phyloP scores from a whole-genome alignment of 1,284 basidiomycete species.

The Thecaphora frezii region DNA sequence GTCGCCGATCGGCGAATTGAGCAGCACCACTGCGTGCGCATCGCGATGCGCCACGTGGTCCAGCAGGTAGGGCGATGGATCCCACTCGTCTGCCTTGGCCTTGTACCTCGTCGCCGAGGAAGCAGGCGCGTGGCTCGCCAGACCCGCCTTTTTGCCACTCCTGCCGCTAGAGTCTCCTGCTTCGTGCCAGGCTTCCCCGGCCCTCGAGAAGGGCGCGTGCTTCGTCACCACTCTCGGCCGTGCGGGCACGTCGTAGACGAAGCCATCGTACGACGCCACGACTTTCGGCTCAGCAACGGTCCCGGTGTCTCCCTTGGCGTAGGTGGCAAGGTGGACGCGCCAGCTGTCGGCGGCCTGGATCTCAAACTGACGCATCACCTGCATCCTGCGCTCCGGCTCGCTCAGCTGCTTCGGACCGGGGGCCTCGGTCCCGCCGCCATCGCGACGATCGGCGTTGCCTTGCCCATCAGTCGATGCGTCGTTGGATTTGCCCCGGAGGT shows the following conservation, averaged over 20 bases:
- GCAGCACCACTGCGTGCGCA: slow-evolving; percentile 40
- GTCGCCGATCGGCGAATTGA: slow-evolving; percentile 39
- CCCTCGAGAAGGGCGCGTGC: not conserved
- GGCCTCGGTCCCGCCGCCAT: slow-evolving; percentile 3
- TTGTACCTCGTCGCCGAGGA: not conserved
- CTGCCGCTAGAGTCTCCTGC: not conserved
- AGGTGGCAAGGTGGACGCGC: slow-evolving; percentile 6
- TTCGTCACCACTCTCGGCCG: slow-evolving; percentile 2
- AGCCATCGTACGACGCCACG: slow-evolving; percentile 29
- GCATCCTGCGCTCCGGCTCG: slow-evolving; percentile 27
- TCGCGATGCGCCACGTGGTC: not conserved
- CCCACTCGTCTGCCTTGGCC: not conserved
- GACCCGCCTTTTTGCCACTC: not conserved
- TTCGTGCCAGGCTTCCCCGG: not conserved
- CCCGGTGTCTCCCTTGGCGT: too few relatives aligned
- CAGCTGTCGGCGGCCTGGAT: slow-evolving; percentile 43
- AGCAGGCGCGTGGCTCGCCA: too few relatives aligned
- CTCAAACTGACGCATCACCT: slow-evolving; percentile 44
- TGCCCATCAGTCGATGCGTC: not conserved
- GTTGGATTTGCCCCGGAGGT: slow-evolving; percentile 15
- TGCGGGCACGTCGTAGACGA: slow-evolving; percentile 23
- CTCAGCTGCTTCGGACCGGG: too few relatives aligned
- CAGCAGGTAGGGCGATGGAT: slow-evolving; percentile 6
- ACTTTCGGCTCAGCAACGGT: slow-evolving; percentile 7
- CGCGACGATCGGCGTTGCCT: slow-evolving; percentile 1